Evolutionary conservation across 2,329 filamentous ascomycete genomes (phyloP).

Genomic region (Rhynchosporium graminicola): DNA sequence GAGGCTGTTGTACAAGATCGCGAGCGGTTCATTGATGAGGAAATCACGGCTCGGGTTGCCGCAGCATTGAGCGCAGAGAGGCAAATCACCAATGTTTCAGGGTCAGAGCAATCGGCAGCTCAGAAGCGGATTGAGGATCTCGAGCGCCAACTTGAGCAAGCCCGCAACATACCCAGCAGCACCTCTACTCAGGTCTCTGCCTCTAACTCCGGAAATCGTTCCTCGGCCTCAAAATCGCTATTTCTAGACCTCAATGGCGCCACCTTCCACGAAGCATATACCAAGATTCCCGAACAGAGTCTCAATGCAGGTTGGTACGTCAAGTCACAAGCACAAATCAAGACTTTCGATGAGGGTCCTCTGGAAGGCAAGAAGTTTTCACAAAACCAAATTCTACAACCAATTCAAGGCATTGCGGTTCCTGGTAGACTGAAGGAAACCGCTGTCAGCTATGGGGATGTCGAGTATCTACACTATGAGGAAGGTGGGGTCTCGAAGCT

Average conservation of each 20-base stretch:
- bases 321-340: neutral
- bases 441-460: neutral
- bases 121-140: conserved; percentile 1
- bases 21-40: neutral
- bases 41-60: neutral
- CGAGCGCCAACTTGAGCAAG: neutral
- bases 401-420: neutral
- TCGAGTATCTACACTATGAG: conserved; percentile 6
- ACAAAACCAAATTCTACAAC: neutral
- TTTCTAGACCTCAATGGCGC: conserved; percentile 1
- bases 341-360: neutral
- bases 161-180: neutral
- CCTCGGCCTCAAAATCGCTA: neutral
- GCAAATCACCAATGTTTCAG: neutral
- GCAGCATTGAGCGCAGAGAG: neutral
- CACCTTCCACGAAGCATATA: conserved; percentile 7
- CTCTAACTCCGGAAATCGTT: neutral
- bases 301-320: conserved; percentile 11
- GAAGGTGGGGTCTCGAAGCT: conserved; percentile 11
- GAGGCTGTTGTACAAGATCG: neutral
- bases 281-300: neutral
- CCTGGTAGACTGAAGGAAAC: neutral
- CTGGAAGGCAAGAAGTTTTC: conserved; percentile 5
- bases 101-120: neutral
- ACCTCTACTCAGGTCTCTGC: neutral